A percentile compares a stretch with the other conserved stretches of the same genome.
Evolutionary conservation across 1,284 basidiomycete genomes (phyloP).

Genomic region (Xanthoconium separans): DNA sequence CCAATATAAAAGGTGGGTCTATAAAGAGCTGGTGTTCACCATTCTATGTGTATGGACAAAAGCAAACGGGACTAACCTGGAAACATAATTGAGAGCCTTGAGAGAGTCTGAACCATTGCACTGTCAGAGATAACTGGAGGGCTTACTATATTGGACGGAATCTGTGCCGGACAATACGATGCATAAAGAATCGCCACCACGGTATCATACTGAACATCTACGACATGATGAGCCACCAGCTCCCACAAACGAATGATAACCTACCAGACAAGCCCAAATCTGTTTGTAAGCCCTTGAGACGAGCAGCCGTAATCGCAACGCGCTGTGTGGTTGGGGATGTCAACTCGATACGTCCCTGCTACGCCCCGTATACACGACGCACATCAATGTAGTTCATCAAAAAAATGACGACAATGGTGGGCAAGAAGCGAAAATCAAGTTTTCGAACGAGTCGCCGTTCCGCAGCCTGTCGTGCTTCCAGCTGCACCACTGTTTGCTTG

Average conservation of each 20-base stretch:
- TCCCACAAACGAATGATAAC: background rate
- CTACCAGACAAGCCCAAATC: background rate
- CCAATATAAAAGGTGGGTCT: background rate
- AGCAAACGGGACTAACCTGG: background rate
- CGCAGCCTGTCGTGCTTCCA: background rate
- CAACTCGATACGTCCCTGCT: background rate
- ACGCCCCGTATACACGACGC: background rate
- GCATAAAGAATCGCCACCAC: background rate
- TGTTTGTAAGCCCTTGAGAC: background rate
- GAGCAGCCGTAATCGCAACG: background rate
- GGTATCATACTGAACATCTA: background rate
- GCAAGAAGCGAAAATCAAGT: background rate
- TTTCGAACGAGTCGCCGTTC: background rate
- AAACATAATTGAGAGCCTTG: background rate
- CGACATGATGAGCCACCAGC: background rate
- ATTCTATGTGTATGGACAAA: background rate
- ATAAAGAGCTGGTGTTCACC: background rate
- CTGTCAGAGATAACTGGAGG: background rate
- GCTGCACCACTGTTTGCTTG: background rate
- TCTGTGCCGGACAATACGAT: background rate
- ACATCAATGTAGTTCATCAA: conserved; percentile 5
- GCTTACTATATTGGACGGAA: conserved; percentile 2
- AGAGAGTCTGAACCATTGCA: background rate
- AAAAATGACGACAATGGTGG: background rate
- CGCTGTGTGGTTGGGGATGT: background rate